phyloP scores from a whole-genome alignment of 2,329 filamentous ascomycete genomes.

The Aspergillus brunneoviolaceus region DNA sequence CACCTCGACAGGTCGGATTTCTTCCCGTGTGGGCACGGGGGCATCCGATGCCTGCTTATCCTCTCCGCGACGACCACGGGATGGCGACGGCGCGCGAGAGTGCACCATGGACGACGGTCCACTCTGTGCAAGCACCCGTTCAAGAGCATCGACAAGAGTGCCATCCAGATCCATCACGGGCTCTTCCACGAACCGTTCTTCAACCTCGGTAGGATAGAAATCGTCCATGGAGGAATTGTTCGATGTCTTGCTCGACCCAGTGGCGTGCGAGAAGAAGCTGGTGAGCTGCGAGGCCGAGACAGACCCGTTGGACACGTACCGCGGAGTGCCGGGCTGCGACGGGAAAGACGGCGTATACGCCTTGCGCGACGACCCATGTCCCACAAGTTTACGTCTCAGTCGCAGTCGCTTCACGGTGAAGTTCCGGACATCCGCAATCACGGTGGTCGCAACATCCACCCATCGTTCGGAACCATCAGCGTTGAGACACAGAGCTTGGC shows the following conservation, averaged over 20 bases:
- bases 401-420: constrained; percentile 58
- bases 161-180: constrained; percentile 58
- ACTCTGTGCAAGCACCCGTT: constrained; percentile 52
- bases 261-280: constrained; percentile 25
- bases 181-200: constrained; percentile 55
- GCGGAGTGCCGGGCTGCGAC: constrained; percentile 26
- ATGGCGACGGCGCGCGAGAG: constrained; percentile 43
- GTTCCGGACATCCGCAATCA: constrained; percentile 56
- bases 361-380: constrained; percentile 17
- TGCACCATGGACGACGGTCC: constrained; percentile 43
- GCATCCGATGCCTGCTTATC: constrained; percentile 25
- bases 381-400: constrained; percentile 49
- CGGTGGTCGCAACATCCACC: constrained; percentile 58
- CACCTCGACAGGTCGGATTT: constrained; percentile 43
- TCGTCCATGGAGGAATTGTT: constrained; percentile 18
- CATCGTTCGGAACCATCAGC: constrained; percentile 46
- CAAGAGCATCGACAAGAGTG: constrained; percentile 58
- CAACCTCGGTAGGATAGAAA: constrained; percentile 34
- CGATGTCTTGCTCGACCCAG: constrained; percentile 27
- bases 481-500: constrained; percentile 35
- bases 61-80: constrained; percentile 36
- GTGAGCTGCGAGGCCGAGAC: constrained; percentile 27
- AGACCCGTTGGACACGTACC: constrained; percentile 25
- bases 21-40: constrained; percentile 22
- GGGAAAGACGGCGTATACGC: constrained; percentile 20